A percentile compares a stretch with the other conserved stretches of the same genome.
Evolutionary conservation across 495 filamentous ascomycete genomes (phyloP).

Genomic region (Neurospora sp.): DNA sequence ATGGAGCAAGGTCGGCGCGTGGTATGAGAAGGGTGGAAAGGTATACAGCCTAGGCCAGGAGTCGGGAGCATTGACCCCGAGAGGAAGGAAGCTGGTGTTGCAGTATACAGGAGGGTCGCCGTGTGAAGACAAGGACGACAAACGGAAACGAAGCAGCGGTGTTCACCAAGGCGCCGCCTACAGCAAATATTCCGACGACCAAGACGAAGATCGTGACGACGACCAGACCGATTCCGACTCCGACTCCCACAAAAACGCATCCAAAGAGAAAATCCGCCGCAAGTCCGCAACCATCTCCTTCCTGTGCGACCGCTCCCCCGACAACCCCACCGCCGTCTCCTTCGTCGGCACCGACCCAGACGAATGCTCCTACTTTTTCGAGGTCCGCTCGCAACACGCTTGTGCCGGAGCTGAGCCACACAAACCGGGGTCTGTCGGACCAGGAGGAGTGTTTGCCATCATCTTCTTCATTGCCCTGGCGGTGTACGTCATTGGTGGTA

Average conservation of each 20-base stretch:
- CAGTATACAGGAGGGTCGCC: constrained; percentile 88
- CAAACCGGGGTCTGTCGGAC: constrained; percentile 60
- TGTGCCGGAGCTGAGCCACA: constrained; percentile 56
- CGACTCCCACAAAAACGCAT: not conserved
- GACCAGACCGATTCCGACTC: not conserved
- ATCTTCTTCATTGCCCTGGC: constrained; percentile 77
- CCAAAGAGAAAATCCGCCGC: constrained; percentile 39
- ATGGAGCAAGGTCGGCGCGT: constrained; percentile 86
- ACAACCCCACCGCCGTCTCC: constrained; percentile 48
- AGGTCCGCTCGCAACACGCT: constrained; percentile 76
- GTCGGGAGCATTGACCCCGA: constrained; percentile 59
- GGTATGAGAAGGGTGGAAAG: constrained; percentile 62
- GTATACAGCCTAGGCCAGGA: constrained; percentile 72
- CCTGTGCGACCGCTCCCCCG: constrained; percentile 75
- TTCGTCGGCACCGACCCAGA: constrained; percentile 80
- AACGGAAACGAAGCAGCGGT: constrained; percentile 9
- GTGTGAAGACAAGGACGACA: constrained; percentile 40
- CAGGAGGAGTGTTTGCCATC: constrained; percentile 83
- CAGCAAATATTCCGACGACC: constrained; percentile 28
- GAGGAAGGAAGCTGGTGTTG: constrained; percentile 82
- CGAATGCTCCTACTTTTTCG: constrained; percentile 94
- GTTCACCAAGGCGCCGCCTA: constrained; percentile 28
- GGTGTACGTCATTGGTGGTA: constrained; percentile 85
- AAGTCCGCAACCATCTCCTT: constrained; percentile 90
- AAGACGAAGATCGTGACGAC: constrained; percentile 14